Base-by-base conservation (phyloP, 768 basidiomycete species). In the Mycena polygramma region DNA sequence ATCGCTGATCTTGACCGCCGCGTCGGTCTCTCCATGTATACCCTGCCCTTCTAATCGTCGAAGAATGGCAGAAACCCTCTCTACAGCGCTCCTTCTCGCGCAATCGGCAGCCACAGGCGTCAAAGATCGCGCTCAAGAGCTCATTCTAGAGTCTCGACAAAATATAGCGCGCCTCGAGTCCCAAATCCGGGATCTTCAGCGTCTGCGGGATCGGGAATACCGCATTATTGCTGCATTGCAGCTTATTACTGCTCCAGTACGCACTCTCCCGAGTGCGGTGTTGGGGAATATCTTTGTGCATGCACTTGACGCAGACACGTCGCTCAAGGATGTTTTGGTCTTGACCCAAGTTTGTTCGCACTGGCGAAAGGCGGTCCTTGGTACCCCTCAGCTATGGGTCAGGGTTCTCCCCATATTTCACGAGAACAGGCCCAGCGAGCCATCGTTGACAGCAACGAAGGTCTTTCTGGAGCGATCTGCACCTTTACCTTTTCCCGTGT, bases 1-100 rank as follows among this genome's bases (percentile, higher is more conserved):
- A 30, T 6, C 30, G 30, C 6, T 30, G 30, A 30, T 30, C 30
- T 3, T 30, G 30, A 6, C 30, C 30, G 30, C 30, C 3, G 6
- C 30, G 6, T 30, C 30, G 2, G 2, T 30, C 30, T 30, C 30
- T 30, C 30, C 30, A 3, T 30, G 30, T 30, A 30, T 6, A 30
- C n/a, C n/a, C n/a, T n/a, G n/a, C n/a, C 30, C 30, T 48, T 48
- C 20, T 48, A 48, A 48, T 48, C n/a, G 20, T 48, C 20, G n/a
- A 48, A 10, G 49, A 53, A 65, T 65, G 69, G 63, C 57, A 36
- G 69, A 65, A 22, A 66, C 59, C 19, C 63, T 70, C 6, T 61
- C 69, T n/a, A 49, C 46, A 14, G 69, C 69, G 1, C 64, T 70
- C 41, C 69, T 70, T 46, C 69, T 70, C 30, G 69, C 64, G 45